phyloP scores from a whole-genome alignment of 768 basidiomycete genomes.

The Exsudoporus frostii region DNA sequence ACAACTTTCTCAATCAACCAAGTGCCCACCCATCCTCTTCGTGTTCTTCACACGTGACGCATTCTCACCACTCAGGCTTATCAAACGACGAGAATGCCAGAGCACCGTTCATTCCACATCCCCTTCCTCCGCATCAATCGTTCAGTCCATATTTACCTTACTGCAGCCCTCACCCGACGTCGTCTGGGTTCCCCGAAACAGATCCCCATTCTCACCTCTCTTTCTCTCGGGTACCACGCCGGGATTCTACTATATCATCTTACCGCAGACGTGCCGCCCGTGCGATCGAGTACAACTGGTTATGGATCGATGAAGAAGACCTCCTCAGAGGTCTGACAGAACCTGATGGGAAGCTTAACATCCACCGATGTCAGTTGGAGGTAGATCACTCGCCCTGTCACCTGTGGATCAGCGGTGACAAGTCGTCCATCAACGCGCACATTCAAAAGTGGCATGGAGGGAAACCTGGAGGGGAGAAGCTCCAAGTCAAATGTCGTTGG shows the following conservation, averaged over 20 bases:
- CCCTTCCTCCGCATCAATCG: background rate
- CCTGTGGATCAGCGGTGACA: constrained; percentile 18
- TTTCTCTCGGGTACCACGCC: background rate
- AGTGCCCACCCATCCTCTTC: too few relatives aligned
- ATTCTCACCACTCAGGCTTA: background rate
- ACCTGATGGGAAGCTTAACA: background rate
- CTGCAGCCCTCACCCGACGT: background rate
- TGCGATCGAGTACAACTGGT: constrained; percentile 4
- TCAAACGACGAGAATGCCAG: background rate
- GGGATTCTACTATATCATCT: background rate
- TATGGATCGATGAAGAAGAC: constrained; percentile 13
- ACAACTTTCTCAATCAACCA: background rate
- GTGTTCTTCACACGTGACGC: background rate
- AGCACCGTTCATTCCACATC: background rate
- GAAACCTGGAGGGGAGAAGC: constrained; percentile 10
- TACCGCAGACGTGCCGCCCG: background rate
- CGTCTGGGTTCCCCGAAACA: background rate
- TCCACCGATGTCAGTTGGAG: constrained; percentile 16
- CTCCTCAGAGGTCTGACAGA: constrained; percentile 1
- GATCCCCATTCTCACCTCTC: background rate
- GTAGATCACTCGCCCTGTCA: constrained; percentile 5
- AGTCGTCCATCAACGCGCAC: constrained; percentile 11
- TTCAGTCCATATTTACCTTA: background rate
- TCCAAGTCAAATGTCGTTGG: constrained; percentile 8
- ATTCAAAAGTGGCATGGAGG: constrained; percentile 21